Evolutionary conservation across 306 rosid genomes (phyloP), one percentile per base, ranked within the genome.

Genomic region (Morella rubra): DNA sequence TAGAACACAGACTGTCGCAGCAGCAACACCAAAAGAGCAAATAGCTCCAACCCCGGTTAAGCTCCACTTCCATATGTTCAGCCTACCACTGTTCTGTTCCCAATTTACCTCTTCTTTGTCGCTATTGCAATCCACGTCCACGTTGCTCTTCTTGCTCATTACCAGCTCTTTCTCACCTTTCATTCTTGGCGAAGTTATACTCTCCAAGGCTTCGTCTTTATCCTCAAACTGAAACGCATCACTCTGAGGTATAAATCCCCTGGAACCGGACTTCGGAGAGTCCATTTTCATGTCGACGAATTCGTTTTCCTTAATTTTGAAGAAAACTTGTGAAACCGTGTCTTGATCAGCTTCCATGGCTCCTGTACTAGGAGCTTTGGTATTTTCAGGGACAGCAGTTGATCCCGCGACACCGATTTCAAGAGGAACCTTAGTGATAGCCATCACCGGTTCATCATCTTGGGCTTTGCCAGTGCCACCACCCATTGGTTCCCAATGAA

Each of bases 1-100:
- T 20, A 91, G 60, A 69, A 91, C 72, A 85, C 94, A 94, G 70
- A 93, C 64, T 20, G 98, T 89, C 24, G 93, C 96, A 69, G 93
- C 98, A 75, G 93, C 93, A 84, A 94, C 81, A 27, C 97, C 96
- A 72, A 91, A 90, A 9, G 98, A 87, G 74, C 94, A 94, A 27
- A 91, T 94, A 44, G 97, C 98, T 69, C 98, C 97, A 75, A 94
- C 73, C 47, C 98, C 98, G 44, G 82, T 85, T 18, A 89, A 70
- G 69, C 97, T 84, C 87, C 90, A 85, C 72, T 89, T 93, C 89
- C 93, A 87, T 2, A 91, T 66, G 58, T 86, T 89, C 22, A 85
- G 79, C 40, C 84, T 85, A 4, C 60, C 82, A 22, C 12, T 77
- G 18, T 71, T 80, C 49, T 71, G 85, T 42, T 73, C 82, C 77